Base-by-base conservation (phyloP, 768 basidiomycete species). In the Neoboletus magnificus region DNA sequence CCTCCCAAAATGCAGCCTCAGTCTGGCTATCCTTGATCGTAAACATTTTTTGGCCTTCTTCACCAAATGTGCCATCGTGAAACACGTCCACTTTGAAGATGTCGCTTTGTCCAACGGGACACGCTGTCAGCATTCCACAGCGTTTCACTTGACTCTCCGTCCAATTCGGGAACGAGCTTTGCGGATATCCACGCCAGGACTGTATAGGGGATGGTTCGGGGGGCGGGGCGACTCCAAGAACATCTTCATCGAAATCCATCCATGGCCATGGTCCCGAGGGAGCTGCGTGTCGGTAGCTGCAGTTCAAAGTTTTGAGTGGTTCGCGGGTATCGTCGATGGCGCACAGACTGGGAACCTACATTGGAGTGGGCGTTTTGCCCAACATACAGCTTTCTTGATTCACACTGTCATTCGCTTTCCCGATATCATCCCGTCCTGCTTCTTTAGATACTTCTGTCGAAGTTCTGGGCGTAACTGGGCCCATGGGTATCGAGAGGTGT, bases 261-360 rank as follows among this genome's bases (percentile, higher is more conserved):
- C 73, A 76, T 7, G 75, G 75, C 75, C 75, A 76, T 23, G 75
- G 75, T 6, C 75, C 75, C 4, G 71, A 73, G 4, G 75, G 75
- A 15, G 74, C 64, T 18, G 70, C 74, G 23, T 76, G 75, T 2
- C 75, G 66, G 48, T 75, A 66, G 25, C 70, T 71, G 44, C 41
- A n/a, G 30, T 42, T 9, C 30, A 44, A n/a, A 43, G 4, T 36
- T 46, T 46, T 22, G 12, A 55, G 37, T 43, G 18, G 27, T 23
- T 23, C 8, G 40, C 20, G 0, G 13, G 5, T 8, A 37, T 9
- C 41, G 47, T 44, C 20, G 4, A 27, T 52, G 33, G 15, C 3
- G 15, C 9, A 22, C 18, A 23, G 18, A 43, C 5, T 5, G 25
- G 13, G 15, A 33, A 59, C 66, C 55, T 37, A 67, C 66, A 66